Percentiles rank a stretch among this genome's conserved stretches.
phyloP scores from a whole-genome alignment of 2,329 filamentous ascomycete species.

The Aspergillus proliferans region DNA sequence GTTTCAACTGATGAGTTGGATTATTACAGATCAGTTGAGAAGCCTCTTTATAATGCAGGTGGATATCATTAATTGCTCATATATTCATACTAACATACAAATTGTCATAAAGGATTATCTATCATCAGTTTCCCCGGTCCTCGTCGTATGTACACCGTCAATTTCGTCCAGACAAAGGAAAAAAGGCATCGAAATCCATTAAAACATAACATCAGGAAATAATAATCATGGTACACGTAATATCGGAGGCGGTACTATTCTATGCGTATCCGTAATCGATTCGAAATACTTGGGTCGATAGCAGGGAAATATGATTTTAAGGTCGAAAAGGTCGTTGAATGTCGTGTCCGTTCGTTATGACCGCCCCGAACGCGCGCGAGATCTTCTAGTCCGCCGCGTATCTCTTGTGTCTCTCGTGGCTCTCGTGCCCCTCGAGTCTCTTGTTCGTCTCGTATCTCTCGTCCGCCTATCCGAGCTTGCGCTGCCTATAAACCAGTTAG shows the following conservation, averaged over 20 bases:
- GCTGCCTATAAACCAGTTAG: slow-evolving; percentile 30
- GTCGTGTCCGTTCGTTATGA: slow-evolving; percentile 11
- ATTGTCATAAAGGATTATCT: slow-evolving; percentile 6
- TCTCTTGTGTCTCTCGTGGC: slow-evolving; percentile 19
- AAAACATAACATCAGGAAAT: neutral
- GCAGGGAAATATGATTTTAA: neutral
- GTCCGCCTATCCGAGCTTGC: slow-evolving; percentile 37
- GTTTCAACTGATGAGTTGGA: neutral
- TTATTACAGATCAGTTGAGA: neutral
- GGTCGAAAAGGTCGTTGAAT: neutral
- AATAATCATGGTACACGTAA: slow-evolving; percentile 8
- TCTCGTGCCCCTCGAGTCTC: slow-evolving; percentile 3
- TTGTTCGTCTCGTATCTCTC: slow-evolving; percentile 14
- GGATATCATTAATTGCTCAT: neutral
- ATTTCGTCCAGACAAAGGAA: slow-evolving; percentile 3
- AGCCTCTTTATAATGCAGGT: neutral
- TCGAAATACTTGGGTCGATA: neutral
- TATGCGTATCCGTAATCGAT: neutral
- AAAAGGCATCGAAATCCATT: slow-evolving; percentile 1
- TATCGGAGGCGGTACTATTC: neutral
- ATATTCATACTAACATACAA: slow-evolving; percentile 3
- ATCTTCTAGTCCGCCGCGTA: slow-evolving; percentile 23
- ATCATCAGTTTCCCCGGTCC: slow-evolving; percentile 16
- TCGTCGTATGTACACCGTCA: slow-evolving; percentile 10
- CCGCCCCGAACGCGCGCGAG: slow-evolving; percentile 24